Conservation (phyloP, 495 filamentous ascomycete species). For the Xylaria palmicola region DNA sequence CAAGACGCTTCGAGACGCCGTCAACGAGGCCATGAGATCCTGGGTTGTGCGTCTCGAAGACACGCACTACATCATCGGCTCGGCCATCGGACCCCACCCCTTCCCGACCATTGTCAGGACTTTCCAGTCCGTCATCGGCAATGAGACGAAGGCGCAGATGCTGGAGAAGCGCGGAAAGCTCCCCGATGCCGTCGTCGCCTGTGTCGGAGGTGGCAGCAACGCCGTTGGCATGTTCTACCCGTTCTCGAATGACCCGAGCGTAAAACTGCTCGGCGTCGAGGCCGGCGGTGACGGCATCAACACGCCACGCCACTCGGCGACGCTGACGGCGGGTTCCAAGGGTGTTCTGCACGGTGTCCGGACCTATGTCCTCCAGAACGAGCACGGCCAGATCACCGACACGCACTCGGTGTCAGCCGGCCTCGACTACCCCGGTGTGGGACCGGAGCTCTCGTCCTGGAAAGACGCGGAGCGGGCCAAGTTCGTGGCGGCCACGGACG, state of each 20-base stretch:
- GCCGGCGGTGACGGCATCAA: constrained; percentile 95
- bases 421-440: constrained; percentile 95
- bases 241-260: constrained; percentile 78
- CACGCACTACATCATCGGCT: constrained; percentile 97
- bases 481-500: constrained; percentile 90
- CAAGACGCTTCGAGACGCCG: constrained; percentile 85
- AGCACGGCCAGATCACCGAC: constrained; percentile 87
- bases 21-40: constrained; percentile 87
- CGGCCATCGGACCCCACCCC: constrained; percentile 90
- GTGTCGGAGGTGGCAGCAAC: constrained; percentile 91
- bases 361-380: constrained; percentile 91
- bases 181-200: constrained; percentile 93
- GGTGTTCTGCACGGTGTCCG: constrained; percentile 94
- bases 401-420: constrained; percentile 98
- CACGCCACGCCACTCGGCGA: constrained; percentile 83
- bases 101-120: constrained; percentile 96
- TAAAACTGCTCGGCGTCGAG: constrained; percentile 91
- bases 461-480: constrained; percentile 84
- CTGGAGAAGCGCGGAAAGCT: constrained; percentile 75
- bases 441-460: constrained; percentile 87
- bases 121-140: constrained; percentile 90
- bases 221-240: constrained; percentile 96
- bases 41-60: constrained; percentile 85
- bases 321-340: constrained; percentile 80
- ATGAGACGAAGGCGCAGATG: constrained; percentile 91